These are phyloP conservation scores for Phalaenopsis hybrid DNA, from an alignment of 116 monocot species.

Conservation along the genomic window DNA sequence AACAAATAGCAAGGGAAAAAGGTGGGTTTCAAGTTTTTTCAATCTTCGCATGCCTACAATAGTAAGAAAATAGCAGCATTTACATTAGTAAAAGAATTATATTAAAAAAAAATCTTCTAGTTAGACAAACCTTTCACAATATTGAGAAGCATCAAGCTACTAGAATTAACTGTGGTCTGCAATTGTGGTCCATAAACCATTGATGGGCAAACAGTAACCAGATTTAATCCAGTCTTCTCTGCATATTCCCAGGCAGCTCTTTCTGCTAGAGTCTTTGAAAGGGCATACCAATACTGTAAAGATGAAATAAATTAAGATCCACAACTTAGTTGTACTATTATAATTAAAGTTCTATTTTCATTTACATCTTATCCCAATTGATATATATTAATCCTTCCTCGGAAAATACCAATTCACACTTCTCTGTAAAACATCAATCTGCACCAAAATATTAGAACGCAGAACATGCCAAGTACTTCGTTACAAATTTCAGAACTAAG, in stretches of 20 bases:
- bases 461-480: background rate
- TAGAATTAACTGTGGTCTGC: slow-evolving; percentile 56
- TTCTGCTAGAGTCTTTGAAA: slow-evolving; percentile 68
- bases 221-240: slow-evolving; percentile 31
- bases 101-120: too few species aligned
- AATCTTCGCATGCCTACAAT: too few species aligned
- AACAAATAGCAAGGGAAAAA: too few species aligned
- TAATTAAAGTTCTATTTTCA: background rate
- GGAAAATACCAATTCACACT: background rate
- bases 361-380: background rate
- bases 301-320: background rate
- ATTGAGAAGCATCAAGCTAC: slow-evolving; percentile 39
- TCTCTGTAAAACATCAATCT: too few species aligned
- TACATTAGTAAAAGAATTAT: too few species aligned
- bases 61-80: too few species aligned
- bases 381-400: background rate
- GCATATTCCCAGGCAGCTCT: slow-evolving; percentile 42
- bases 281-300: slow-evolving; percentile 56
- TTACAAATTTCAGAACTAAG: background rate
- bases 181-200: slow-evolving; percentile 48
- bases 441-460: background rate
- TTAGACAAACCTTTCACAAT: slow-evolving; percentile 37
- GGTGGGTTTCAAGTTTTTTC: too few species aligned
- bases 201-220: slow-evolving; percentile 51
- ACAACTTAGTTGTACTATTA: background rate